Evolutionary conservation across 202 grass and related monocot species (phyloP).

Genomic region (Schoenoplectus tabernaemontani): DNA sequence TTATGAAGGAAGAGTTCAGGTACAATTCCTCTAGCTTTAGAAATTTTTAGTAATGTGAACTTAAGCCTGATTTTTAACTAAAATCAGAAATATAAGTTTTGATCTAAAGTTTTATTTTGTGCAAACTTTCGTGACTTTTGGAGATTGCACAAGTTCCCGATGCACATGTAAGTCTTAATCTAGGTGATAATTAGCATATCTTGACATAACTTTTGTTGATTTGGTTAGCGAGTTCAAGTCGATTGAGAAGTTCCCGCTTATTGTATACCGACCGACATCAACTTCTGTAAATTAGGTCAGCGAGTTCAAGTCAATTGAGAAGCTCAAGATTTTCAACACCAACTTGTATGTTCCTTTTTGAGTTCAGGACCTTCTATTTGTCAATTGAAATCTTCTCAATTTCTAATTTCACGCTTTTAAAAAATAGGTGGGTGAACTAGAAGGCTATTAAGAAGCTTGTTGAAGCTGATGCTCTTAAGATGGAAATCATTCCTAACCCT

Average conservation of each 20-base stretch:
- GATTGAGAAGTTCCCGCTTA: too few relatives aligned
- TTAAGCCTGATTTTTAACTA: neutral
- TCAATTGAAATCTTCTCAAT: neutral
- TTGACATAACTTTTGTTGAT: neutral
- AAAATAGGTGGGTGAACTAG: constrained; percentile 94
- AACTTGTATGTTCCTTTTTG: constrained; percentile 54
- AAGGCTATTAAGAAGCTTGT: constrained; percentile 95
- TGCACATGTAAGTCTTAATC: constrained; percentile 50
- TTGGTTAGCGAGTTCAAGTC: too few relatives aligned
- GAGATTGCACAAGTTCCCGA: constrained; percentile 97
- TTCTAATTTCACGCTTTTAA: constrained; percentile 15
- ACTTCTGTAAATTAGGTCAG: constrained; percentile 35
- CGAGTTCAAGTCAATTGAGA: constrained; percentile 97
- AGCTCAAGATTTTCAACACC: constrained; percentile 99
- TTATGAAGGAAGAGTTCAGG: constrained; percentile 98
- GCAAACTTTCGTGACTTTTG: constrained; percentile 48
- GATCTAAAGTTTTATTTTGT: constrained; percentile 20
- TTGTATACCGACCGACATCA: constrained; percentile 12
- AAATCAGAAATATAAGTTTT: neutral
- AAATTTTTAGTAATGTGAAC: neutral
- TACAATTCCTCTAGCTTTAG: constrained; percentile 19
- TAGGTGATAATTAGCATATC: neutral
- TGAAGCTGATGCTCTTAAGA: constrained; percentile 87
- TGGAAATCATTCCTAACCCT: too few relatives aligned
- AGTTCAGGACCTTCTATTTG: neutral